These are phyloP conservation scores for Phytophthora idaei DNA, from an alignment of 352 stramenopile genomes.

Conservation along the genomic window DNA sequence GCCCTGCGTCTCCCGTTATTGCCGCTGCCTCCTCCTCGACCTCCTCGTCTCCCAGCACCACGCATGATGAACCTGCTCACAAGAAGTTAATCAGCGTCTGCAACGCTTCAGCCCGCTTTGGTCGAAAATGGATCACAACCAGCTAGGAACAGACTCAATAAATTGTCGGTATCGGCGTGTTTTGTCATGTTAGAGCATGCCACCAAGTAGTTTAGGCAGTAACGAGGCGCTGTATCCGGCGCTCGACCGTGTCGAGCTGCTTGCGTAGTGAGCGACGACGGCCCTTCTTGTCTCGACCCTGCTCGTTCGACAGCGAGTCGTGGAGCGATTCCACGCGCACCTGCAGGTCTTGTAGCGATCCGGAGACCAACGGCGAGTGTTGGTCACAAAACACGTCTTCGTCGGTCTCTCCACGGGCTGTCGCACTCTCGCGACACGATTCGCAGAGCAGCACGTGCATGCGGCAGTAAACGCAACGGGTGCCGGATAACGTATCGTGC, in stretches of 20 bases:
- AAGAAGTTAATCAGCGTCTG: background rate
- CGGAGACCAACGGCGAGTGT: slow-evolving; percentile 58
- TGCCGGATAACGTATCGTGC: slow-evolving; percentile 68
- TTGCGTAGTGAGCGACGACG: slow-evolving; percentile 80
- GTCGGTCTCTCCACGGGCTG: slow-evolving; percentile 25
- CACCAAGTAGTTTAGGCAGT: slow-evolving; percentile 15
- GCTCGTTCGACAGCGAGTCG: slow-evolving; percentile 33
- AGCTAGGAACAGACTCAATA: slow-evolving; percentile 7
- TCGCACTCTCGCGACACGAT: slow-evolving; percentile 32
- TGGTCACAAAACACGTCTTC: slow-evolving; percentile 64
- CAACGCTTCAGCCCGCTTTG: slow-evolving; percentile 27
- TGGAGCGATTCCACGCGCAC: slow-evolving; percentile 39
- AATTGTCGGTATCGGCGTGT: slow-evolving; percentile 22
- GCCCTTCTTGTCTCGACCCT: slow-evolving; percentile 63
- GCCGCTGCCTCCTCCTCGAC: slow-evolving; percentile 23
- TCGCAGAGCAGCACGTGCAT: slow-evolving; percentile 81
- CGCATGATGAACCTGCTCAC: slow-evolving; percentile 22
- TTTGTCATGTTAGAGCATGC: slow-evolving; percentile 19
- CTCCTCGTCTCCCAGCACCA: slow-evolving; percentile 26
- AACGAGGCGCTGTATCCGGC: slow-evolving; percentile 53
- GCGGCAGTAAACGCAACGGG: slow-evolving; percentile 78
- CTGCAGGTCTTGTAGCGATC: slow-evolving; percentile 46
- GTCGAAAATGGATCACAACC: slow-evolving; percentile 13
- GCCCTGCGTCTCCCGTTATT: slow-evolving; percentile 31
- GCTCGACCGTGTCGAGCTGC: slow-evolving; percentile 73